A percentile compares a stretch with the other conserved stretches of the same genome.
phyloP scores from a whole-genome alignment of 768 basidiomycete species.

The Pisolithus microcarpus region DNA sequence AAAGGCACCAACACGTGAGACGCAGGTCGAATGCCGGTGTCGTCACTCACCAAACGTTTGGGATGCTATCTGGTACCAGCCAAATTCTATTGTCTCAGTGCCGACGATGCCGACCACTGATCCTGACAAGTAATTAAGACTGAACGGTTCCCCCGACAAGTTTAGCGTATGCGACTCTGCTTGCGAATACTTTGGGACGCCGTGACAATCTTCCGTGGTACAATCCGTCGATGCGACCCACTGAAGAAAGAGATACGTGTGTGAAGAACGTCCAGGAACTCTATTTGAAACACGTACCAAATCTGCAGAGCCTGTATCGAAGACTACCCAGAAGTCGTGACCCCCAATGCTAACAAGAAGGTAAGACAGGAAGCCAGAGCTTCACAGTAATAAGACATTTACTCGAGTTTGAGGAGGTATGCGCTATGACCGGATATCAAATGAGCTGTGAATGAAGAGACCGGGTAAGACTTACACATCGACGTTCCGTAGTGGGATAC shows the following conservation, averaged over 20 bases:
- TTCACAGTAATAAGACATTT: constrained; percentile 1
- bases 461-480: constrained; percentile 11
- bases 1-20: constrained; percentile 1
- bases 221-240: constrained; percentile 49
- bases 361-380: constrained; percentile 3
- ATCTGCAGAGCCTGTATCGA: constrained; percentile 56
- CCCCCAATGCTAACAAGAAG: constrained; percentile 31
- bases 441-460: constrained; percentile 12
- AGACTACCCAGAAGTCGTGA: constrained; percentile 37
- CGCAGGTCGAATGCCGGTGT: background rate
- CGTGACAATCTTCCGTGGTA: constrained; percentile 36
- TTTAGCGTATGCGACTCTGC: constrained; percentile 25
- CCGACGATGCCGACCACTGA: constrained; percentile 39
- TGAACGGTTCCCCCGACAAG: constrained; percentile 32
- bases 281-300: constrained; percentile 31
- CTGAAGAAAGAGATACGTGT: constrained; percentile 16
- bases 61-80: constrained; percentile 36
- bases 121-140: constrained; percentile 45
- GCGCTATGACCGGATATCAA: constrained; percentile 22
- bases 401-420: constrained; percentile 35
- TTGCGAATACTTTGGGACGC: constrained; percentile 35
- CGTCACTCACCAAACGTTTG: constrained; percentile 40
- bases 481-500: constrained; percentile 18
- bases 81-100: constrained; percentile 41
- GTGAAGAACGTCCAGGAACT: background rate